Conservation (phyloP, 306 rosid species). For the Cicer arietinum region DNA sequence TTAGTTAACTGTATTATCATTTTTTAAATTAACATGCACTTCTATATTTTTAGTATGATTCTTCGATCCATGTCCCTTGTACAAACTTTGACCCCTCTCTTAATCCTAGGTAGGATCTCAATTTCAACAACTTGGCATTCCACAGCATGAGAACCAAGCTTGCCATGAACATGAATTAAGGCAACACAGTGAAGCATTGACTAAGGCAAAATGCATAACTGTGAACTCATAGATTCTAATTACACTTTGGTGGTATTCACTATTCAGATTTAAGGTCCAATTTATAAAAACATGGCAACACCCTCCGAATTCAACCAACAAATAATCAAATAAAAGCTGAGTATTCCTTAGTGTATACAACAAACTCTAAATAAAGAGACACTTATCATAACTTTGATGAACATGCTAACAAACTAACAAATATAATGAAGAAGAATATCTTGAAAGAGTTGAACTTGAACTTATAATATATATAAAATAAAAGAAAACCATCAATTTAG, state of each 20-base stretch:
- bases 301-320: background rate
- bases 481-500: no score
- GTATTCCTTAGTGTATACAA: background rate
- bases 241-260: no score
- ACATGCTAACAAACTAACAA: background rate
- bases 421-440: background rate
- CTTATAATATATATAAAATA: background rate
- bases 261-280: background rate
- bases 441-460: background rate
- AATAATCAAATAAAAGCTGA: background rate
- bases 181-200: background rate
- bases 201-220: background rate
- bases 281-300: background rate
- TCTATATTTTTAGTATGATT: background rate
- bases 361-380: conserved; percentile 1
- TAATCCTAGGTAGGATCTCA: background rate
- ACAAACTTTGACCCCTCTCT: background rate
- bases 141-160: background rate
- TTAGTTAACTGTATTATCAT: background rate
- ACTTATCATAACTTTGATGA: background rate
- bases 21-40: background rate
- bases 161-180: background rate
- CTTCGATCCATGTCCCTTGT: background rate
- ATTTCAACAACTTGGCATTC: background rate
- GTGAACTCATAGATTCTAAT: background rate